phyloP scores from a whole-genome alignment of 305 asterid genomes.

The Ilex paraguariensis region DNA sequence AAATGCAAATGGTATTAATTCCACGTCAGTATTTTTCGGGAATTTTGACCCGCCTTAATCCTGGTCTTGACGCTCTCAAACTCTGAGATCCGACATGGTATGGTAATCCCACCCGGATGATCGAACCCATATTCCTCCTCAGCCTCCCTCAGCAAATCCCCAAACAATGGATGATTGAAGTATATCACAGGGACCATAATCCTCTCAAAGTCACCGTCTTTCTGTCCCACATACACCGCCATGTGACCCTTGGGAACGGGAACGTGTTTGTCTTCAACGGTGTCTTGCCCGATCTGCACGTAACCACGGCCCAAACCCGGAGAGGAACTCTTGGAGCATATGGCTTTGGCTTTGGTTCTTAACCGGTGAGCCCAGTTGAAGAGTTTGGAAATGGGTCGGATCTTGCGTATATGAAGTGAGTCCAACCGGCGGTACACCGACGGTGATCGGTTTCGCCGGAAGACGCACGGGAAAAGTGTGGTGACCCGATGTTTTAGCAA shows the following conservation, averaged over 20 bases:
- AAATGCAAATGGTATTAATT: not conserved
- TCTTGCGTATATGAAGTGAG: constrained; percentile 10
- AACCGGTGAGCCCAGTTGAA: constrained; percentile 41
- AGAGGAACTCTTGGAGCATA: constrained; percentile 20
- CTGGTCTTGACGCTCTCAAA: constrained; percentile 58
- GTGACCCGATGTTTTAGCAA: constrained; percentile 49
- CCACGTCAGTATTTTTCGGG: constrained; percentile 23
- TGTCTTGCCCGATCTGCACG: constrained; percentile 47
- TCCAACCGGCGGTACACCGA: constrained; percentile 29
- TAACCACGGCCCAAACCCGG: constrained; percentile 27
- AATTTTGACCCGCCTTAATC: constrained; percentile 27
- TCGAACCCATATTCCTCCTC: constrained; percentile 74
- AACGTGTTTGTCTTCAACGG: constrained; percentile 19
- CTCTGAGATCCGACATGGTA: constrained; percentile 65
- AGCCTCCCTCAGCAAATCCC: constrained; percentile 60
- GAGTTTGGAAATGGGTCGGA: constrained; percentile 31
- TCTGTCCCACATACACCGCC: constrained; percentile 85
- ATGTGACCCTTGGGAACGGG: constrained; percentile 64
- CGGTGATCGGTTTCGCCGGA: constrained; percentile 27
- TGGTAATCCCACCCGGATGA: constrained; percentile 52
- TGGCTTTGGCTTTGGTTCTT: constrained; percentile 43
- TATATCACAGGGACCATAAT: constrained; percentile 74
- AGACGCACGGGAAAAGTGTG: constrained; percentile 43
- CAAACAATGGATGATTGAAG: constrained; percentile 74
- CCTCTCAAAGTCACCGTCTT: constrained; percentile 62